Evolutionary conservation across 164 flowering plant species (phyloP).

Genomic region (Aristolochia fimbriata): DNA sequence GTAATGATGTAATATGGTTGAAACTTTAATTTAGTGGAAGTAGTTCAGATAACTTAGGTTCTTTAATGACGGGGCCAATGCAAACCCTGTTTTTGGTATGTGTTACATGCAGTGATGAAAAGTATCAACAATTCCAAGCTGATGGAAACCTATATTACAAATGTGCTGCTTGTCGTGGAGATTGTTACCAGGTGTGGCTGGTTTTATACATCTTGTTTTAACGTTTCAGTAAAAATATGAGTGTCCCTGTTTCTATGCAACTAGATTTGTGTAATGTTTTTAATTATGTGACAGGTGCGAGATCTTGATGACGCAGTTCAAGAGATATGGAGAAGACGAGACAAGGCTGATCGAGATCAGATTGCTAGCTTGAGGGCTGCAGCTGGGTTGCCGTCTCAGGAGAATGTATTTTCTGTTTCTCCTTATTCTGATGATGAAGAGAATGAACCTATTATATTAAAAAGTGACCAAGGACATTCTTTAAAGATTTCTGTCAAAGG

Average conservation of each 20-base stretch:
- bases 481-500: constrained; percentile 77
- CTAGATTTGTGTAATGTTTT: not conserved
- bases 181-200: constrained; percentile 67
- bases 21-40: too few relatives aligned
- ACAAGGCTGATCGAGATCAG: constrained; percentile 58
- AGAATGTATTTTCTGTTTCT: constrained; percentile 73
- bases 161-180: constrained; percentile 97
- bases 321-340: constrained; percentile 94
- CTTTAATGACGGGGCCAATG: too few relatives aligned
- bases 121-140: constrained; percentile 80
- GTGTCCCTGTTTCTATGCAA: too few relatives aligned
- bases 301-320: constrained; percentile 86
- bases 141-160: constrained; percentile 78
- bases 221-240: not conserved
- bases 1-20: too few relatives aligned
- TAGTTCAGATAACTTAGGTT: too few relatives aligned
- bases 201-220: not conserved
- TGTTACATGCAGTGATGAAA: constrained; percentile 70
- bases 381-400: constrained; percentile 92
- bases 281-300: constrained; percentile 36
- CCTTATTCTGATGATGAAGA: constrained; percentile 97
- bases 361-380: constrained; percentile 86
- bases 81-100: too few relatives aligned
- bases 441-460: constrained; percentile 32
- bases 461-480: constrained; percentile 50